Evolutionary conservation across 148 eudicot genomes (phyloP), one percentile per base, ranked within the genome.

Genomic region (Euryodendron excelsum): DNA sequence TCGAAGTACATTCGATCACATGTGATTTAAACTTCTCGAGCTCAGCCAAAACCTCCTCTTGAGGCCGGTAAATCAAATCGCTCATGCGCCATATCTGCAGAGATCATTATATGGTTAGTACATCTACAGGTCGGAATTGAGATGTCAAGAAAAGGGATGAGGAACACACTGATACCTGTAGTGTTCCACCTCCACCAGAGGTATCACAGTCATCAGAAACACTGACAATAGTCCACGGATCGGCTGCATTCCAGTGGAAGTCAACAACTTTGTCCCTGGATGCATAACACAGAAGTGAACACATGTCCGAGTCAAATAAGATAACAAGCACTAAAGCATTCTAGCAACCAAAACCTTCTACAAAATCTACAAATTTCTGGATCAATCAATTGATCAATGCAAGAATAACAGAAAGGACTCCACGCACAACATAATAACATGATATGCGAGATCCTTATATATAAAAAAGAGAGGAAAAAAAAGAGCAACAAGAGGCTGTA

Each of bases 161-260:
- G 55, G 50, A 69, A 69, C 31, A 10, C 41, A 23, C 5, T 23
- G 17, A 21, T 23, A 39, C 72, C 72, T 60, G 64, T 39, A 39
- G 72, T 5, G 50, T 37, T 67, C 50, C 72, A 9, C 28, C 52
- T 23, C 98, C 98, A 68, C 97, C 97, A 18, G 86, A 83, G 60
- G 83, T 84, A 68, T 96, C 99, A 61, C 95, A 92, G 79, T 95
- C 99, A 79, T 96, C 99, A 11, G 99, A 96, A 70, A 93, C 99
- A 65, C 99, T 96, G 5, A 91, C 98, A 79, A 96, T 74, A 4
- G 98, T 96, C 99, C 99, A 96, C 48, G 99, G 92, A 82, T 96
- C 98, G 82, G 84, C 86, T 3, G 87, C 81, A 78, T 91, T 96
- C 94, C 98, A 96, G 80, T 96, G 99, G 79, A 96, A 96, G 82